phyloP scores from a whole-genome alignment of 495 filamentous ascomycete genomes.

The Xylaria longipes region DNA sequence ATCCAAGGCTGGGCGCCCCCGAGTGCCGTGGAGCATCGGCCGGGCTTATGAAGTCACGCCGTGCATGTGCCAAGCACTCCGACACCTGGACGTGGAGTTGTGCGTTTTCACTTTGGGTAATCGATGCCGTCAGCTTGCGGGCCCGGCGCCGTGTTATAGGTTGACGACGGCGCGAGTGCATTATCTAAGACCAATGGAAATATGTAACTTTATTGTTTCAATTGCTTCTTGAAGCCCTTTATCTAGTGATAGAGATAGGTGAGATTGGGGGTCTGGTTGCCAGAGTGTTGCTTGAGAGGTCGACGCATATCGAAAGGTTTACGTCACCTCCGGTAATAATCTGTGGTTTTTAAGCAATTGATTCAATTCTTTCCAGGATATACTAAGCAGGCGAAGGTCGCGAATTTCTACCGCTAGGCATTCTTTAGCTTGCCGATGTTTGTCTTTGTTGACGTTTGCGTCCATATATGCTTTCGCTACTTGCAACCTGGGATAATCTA shows the following conservation, averaged over 20 bases:
- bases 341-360: background rate
- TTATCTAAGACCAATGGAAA: slow-evolving; percentile 27
- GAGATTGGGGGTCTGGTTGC: slow-evolving; percentile 1
- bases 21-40: background rate
- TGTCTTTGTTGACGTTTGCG: background rate
- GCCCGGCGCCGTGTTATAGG: slow-evolving; percentile 24
- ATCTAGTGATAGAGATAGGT: slow-evolving; percentile 8
- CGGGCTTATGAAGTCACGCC: background rate
- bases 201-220: slow-evolving; percentile 13
- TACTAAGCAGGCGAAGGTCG: background rate
- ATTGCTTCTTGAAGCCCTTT: background rate
- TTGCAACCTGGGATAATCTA: background rate
- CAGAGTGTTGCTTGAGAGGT: background rate
- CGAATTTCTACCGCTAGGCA: background rate
- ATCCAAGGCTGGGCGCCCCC: background rate
- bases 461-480: background rate
- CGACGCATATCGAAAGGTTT: background rate
- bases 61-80: slow-evolving; percentile 19
- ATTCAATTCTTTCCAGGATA: background rate
- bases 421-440: background rate
- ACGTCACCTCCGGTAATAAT: background rate
- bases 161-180: slow-evolving; percentile 13
- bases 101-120: slow-evolving; percentile 20
- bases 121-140: slow-evolving; percentile 21
- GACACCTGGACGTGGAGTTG: slow-evolving; percentile 16